Evolutionary conservation across 345 rosid species (phyloP).

Genomic region (Barbarea vulgaris): DNA sequence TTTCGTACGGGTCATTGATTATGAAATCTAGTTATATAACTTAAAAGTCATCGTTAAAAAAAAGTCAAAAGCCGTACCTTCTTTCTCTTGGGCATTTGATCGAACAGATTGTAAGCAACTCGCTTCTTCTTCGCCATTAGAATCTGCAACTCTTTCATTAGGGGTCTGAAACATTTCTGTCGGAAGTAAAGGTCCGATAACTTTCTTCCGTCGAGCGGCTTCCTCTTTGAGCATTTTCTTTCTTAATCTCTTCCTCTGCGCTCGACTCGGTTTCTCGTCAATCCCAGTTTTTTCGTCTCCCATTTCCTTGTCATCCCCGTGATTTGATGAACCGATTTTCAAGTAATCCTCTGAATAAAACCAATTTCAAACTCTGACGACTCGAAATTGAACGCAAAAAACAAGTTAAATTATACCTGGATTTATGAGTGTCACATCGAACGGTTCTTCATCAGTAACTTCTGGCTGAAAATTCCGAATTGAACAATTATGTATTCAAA

Average conservation of each 20-base stretch:
- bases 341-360: conserved; percentile 50
- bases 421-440: conserved; percentile 44
- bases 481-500: not conserved
- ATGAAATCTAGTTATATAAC: conserved; percentile 10
- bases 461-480: conserved; percentile 18
- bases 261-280: conserved; percentile 54
- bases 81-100: conserved; percentile 49
- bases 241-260: conserved; percentile 78
- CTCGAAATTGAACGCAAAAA: not conserved
- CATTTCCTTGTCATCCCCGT: conserved; percentile 24
- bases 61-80: conserved; percentile 11
- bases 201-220: conserved; percentile 47
- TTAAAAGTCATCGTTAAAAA: no score
- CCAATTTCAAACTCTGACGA: not conserved
- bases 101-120: conserved; percentile 49
- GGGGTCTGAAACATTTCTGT: not conserved
- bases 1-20: not conserved
- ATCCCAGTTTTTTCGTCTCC: not conserved
- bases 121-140: conserved; percentile 15
- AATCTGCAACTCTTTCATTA: not conserved
- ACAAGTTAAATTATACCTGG: conserved; percentile 47
- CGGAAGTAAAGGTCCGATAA: conserved; percentile 70
- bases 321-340: conserved; percentile 27
- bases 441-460: conserved; percentile 31
- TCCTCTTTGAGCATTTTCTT: conserved; percentile 74